Conservation (phyloP, 2,329 filamentous ascomycete species). For the Cyanodermella asteris region DNA sequence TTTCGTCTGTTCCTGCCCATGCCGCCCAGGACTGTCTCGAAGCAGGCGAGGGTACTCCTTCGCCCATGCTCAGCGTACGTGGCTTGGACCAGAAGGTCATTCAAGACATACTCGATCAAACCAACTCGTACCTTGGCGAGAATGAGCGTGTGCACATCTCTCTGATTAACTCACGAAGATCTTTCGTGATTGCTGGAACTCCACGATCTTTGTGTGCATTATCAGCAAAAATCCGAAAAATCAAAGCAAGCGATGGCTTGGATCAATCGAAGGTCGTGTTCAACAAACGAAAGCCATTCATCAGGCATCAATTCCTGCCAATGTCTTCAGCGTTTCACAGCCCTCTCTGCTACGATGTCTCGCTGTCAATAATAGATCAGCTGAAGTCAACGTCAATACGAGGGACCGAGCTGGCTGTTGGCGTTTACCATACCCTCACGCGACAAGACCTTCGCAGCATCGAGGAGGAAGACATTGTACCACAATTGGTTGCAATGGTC, state of each 20-base stretch:
- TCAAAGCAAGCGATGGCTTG: conserved; percentile 9
- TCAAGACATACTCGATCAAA: conserved; percentile 8
- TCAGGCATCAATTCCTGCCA: conserved; percentile 16
- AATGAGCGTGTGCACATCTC: conserved; percentile 10
- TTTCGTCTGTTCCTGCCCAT: conserved; percentile 5
- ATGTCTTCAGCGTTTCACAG: conserved; percentile 22
- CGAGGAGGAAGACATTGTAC: conserved; percentile 2
- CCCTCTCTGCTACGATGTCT: too few relatives aligned
- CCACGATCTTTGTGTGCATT: conserved; percentile 12
- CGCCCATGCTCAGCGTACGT: conserved; percentile 13
- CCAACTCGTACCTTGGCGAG: conserved; percentile 10
- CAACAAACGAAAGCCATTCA: conserved; percentile 12
- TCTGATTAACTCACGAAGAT: conserved; percentile 12
- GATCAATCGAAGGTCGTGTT: conserved; percentile 14
- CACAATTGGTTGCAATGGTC: conserved; percentile 5
- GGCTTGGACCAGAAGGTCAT: conserved; percentile 7
- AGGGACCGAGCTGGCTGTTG: conserved; percentile 9
- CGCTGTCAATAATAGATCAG: conserved; percentile 12
- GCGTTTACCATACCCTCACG: conserved; percentile 14
- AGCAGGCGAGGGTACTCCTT: conserved; percentile 11
- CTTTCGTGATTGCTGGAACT: conserved; percentile 13
- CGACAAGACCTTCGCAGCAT: conserved; percentile 11
- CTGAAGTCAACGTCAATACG: conserved; percentile 4
- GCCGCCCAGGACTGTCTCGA: conserved; percentile 1
- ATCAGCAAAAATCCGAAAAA: conserved; percentile 10